Base-by-base conservation (phyloP, 805 yeast genomes). In the Lachancea dasiensis region DNA sequence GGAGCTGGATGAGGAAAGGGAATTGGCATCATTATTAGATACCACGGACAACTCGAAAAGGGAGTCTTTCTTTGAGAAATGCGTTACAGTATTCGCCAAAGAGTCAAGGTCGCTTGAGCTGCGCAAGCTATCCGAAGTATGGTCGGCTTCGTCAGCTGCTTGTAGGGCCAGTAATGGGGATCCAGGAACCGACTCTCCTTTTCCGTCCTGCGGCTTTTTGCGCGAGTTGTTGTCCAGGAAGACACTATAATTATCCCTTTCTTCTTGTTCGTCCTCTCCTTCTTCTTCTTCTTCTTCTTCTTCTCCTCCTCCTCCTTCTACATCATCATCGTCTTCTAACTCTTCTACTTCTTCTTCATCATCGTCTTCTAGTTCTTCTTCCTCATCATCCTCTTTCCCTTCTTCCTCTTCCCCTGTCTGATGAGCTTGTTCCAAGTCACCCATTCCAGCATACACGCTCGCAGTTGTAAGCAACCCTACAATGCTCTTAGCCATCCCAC, bases 391-490 rank as follows among this genome's bases (percentile, higher is more conserved):
- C 10, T 39, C 47, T 9, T 36, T 29, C 9, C 21, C 30, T 16
- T 38, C 45, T 7, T 39, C 44, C 11, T 55, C 48, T 19, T 43
- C 49, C 16, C 40, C 49, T 18, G 50, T 28, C 7, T 44, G 46
- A 16, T 45, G 38, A 4, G 47, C 46, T 16, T 48, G 50, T 17
- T 54, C 54, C 7, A 45, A 45, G 35, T 54, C 53, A 32, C 55
- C 48, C 55, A 55, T 45, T 32, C 64, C 52, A 33, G 75, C 68
- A 49, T 70, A 73, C 41, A 73, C 67, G 44, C 77, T 72, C 0
- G 81, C 78, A 0, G 81, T 70, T 0, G 82, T 74, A 39, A 77
- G 60, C 36, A 75, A 51, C 0, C 75, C 72, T 3, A 73, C 77
- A 46, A 77, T 68, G 29, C 77, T 72, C 47, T 67, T 68, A 13